Evolutionary conservation across 2,329 filamentous ascomycete genomes (phyloP).

Genomic region (Phialophora tarda): DNA sequence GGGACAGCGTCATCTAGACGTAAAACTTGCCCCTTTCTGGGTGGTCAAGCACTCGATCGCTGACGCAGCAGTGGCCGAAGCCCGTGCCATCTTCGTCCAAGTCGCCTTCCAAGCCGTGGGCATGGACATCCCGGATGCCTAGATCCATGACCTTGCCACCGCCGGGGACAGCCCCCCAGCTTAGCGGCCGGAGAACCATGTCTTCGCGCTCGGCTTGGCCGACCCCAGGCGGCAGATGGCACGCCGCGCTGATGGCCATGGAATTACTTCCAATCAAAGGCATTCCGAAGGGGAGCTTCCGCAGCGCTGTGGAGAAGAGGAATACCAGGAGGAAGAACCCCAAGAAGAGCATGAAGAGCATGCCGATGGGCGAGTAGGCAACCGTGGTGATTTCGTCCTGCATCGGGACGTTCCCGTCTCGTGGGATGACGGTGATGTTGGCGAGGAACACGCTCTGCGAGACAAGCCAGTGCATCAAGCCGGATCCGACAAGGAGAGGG

Average conservation of each 20-base stretch:
- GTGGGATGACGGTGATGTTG: conserved; percentile 41
- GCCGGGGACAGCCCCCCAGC: conserved; percentile 39
- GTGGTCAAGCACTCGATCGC: conserved; percentile 33
- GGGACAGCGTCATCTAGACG: conserved; percentile 17
- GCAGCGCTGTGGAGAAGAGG: conserved; percentile 32
- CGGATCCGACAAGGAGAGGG: conserved; percentile 46
- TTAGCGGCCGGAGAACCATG: conserved; percentile 36
- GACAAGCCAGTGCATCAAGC: conserved; percentile 56
- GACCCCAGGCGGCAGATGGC: conserved; percentile 38
- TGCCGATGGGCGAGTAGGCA: conserved; percentile 39
- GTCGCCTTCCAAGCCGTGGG: conserved; percentile 23
- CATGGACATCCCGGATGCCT: conserved; percentile 22
- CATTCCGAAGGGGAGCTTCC: conserved; percentile 41
- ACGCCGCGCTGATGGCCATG: conserved; percentile 45
- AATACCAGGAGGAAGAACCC: conserved; percentile 32
- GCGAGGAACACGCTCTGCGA: conserved; percentile 56
- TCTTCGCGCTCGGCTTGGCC: conserved; percentile 32
- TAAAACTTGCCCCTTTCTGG: conserved; percentile 37
- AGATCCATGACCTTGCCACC: conserved; percentile 25
- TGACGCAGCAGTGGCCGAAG: conserved; percentile 40
- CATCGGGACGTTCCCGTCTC: conserved; percentile 30
- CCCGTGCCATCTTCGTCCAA: conserved; percentile 24
- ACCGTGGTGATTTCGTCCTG: conserved; percentile 37
- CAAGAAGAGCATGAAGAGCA: conserved; percentile 36
- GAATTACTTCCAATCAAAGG: conserved; percentile 44